These are phyloP conservation scores for Aphanomyces cochlioides DNA, from an alignment of 352 stramenopile genomes.

Conservation along the genomic window DNA sequence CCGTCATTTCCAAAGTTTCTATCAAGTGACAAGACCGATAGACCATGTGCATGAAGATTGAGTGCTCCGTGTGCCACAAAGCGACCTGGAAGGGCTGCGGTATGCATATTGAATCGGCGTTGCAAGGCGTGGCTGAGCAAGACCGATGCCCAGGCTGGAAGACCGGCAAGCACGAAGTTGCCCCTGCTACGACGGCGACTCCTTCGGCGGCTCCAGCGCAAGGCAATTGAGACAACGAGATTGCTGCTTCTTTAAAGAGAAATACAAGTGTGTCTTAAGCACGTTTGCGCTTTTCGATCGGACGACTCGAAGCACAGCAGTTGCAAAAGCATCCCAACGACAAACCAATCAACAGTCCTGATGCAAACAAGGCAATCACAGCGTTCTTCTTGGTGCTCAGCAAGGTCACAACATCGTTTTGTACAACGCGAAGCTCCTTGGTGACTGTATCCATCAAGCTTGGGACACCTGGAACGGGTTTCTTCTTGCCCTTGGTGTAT, in stretches of 20 bases:
- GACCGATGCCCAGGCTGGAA: slow-evolving; percentile 24
- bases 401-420: slow-evolving; percentile 63
- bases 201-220: neutral
- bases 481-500: slow-evolving; percentile 44
- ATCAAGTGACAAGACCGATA: neutral
- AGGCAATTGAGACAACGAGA: slow-evolving; percentile 6
- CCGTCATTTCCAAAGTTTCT: neutral
- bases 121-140: slow-evolving; percentile 4
- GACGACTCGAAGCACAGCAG: slow-evolving; percentile 39
- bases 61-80: slow-evolving; percentile 27
- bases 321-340: slow-evolving; percentile 65
- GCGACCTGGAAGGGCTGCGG: slow-evolving; percentile 25
- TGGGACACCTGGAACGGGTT: slow-evolving; percentile 35
- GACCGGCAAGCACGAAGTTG: slow-evolving; percentile 25
- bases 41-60: slow-evolving; percentile 28
- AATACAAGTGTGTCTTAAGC: neutral
- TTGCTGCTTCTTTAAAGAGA: neutral
- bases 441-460: slow-evolving; percentile 40
- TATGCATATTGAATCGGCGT: slow-evolving; percentile 24
- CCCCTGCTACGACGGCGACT: neutral
- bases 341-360: slow-evolving; percentile 57
- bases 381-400: slow-evolving; percentile 81
- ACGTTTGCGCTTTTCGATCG: slow-evolving; percentile 10
- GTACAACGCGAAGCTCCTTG: slow-evolving; percentile 48
- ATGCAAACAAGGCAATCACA: slow-evolving; percentile 67